phyloP scores from a whole-genome alignment of 257 asterid genomes.

The Salvia rosmarinus region DNA sequence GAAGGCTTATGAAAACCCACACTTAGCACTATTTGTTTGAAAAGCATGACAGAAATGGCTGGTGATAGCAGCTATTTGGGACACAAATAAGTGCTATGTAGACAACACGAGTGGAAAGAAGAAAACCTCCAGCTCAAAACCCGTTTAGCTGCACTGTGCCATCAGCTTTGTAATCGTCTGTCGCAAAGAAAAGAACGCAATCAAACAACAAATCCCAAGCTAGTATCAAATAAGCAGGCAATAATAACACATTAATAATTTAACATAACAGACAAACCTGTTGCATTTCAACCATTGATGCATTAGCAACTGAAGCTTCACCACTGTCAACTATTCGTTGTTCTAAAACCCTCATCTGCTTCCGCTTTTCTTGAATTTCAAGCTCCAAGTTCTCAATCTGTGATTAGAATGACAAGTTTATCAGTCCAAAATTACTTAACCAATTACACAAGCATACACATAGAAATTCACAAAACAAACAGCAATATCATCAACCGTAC shows the following conservation, averaged over 20 bases:
- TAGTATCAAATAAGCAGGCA: neutral
- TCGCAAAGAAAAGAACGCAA: slow-evolving; percentile 26
- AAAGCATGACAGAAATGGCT: slow-evolving; percentile 20
- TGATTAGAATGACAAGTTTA: slow-evolving; percentile 8
- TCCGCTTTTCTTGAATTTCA: slow-evolving; percentile 84
- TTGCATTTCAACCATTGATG: slow-evolving; percentile 89
- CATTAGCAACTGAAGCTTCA: slow-evolving; percentile 78
- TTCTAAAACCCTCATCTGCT: slow-evolving; percentile 80
- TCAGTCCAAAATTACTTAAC: slow-evolving; percentile 26
- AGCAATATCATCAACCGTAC: slow-evolving; percentile 9
- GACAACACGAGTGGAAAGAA: slow-evolving; percentile 17
- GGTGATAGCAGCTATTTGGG: slow-evolving; percentile 16
- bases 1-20: slow-evolving; percentile 37
- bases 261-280: slow-evolving; percentile 58
- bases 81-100: slow-evolving; percentile 5
- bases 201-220: slow-evolving; percentile 26
- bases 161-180: slow-evolving; percentile 81
- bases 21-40: slow-evolving; percentile 6
- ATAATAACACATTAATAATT: neutral
- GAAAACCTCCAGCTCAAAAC: slow-evolving; percentile 92
- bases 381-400: slow-evolving; percentile 86
- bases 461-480: slow-evolving; percentile 1
- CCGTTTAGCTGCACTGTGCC: slow-evolving; percentile 84
- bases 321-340: slow-evolving; percentile 84
- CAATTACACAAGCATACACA: slow-evolving; percentile 28